Evolutionary conservation across 768 basidiomycete species (phyloP), one percentile per base, ranked within the genome.

Genomic region (Wakefieldia striispora): DNA sequence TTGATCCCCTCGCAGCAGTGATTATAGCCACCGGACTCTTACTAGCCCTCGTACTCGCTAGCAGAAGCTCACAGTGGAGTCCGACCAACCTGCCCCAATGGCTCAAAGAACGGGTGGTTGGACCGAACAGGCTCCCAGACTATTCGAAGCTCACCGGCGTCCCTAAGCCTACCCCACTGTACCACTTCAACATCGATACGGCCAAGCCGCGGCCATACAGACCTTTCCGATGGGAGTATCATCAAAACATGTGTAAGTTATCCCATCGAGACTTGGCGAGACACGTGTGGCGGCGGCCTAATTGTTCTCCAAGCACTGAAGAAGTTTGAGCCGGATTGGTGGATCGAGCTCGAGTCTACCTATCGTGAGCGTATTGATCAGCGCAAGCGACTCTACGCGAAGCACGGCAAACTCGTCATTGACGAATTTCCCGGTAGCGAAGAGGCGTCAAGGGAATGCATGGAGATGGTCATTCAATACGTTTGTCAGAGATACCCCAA

Each of bases 391-490:
- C 65, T 80, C 9, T 71, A 75, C 47, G 52, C 56, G 3, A 33
- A 64, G 20, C 70, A 75, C 48, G 75, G 75, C 6, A 70, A 70
- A 38, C 57, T 61, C 3, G 64, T 83, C 10, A 49, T 83, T 16
- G 70, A 77, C 47, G 69, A 68, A 4, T 61, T 78, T 4, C 78
- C 79, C 0, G 80, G 78, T 29, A 76, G 76, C 48, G 75, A 76
- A 54, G 57, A 46, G 0, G 79, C 78, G 0, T 80, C 77, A 54
- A 57, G 57, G 24, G 82, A 84, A 58, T 71, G 81, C 47, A 73
- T 78, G 71, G 72, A 79, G 49, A 80, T 77, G 72, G 75, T 77
- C 33, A 68, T 83, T 37, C 77, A 82, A 53, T 83, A 74, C 54
- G 63, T 84, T 36, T 81, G 77, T 38, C 70, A 69, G 24, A 72